A percentile compares a stretch with the other conserved stretches of the same genome.
phyloP scores from a whole-genome alignment of 495 filamentous ascomycete genomes.

The Penicillium ochrochloron region DNA sequence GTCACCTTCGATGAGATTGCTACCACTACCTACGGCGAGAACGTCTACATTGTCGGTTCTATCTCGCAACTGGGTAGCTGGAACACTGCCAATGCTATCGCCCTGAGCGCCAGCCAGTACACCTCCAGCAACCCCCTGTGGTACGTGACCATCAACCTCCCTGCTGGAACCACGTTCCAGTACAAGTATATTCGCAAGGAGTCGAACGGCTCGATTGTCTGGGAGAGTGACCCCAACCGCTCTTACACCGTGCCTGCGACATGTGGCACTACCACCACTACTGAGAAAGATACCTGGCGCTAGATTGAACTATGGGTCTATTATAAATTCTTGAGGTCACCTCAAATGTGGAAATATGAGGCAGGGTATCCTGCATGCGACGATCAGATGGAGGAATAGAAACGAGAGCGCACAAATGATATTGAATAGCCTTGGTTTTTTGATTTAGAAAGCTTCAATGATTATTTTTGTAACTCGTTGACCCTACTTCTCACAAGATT shows the following conservation, averaged over 20 bases:
- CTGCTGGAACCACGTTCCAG: conserved; percentile 57
- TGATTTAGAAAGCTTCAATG: neutral
- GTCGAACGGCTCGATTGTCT: conserved; percentile 56
- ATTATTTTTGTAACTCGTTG: neutral
- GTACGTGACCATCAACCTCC: conserved; percentile 55
- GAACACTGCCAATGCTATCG: conserved; percentile 53
- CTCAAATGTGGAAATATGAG: neutral
- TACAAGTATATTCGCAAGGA: conserved; percentile 72
- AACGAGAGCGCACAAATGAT: neutral
- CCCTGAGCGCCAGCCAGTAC: conserved; percentile 59
- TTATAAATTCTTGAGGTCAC: neutral
- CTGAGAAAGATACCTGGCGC: conserved; percentile 40
- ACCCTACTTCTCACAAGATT: too few species aligned
- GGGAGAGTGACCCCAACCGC: conserved; percentile 70
- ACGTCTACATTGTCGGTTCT: conserved; percentile 62
- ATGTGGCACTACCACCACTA: conserved; percentile 48
- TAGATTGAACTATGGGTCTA: neutral
- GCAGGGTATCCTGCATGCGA: neutral
- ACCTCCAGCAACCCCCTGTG: conserved; percentile 61
- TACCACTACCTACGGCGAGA: conserved; percentile 61
- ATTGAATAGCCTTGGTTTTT: neutral
- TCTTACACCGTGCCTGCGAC: conserved; percentile 56
- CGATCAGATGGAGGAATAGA: neutral
- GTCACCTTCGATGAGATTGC: conserved; percentile 64
- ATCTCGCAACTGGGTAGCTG: conserved; percentile 60